Percentiles rank a stretch among this genome's conserved stretches.
These are phyloP conservation scores for Bruguiera gymnorhiza DNA, from an alignment of 345 rosid genomes.

Conservation along the genomic window DNA sequence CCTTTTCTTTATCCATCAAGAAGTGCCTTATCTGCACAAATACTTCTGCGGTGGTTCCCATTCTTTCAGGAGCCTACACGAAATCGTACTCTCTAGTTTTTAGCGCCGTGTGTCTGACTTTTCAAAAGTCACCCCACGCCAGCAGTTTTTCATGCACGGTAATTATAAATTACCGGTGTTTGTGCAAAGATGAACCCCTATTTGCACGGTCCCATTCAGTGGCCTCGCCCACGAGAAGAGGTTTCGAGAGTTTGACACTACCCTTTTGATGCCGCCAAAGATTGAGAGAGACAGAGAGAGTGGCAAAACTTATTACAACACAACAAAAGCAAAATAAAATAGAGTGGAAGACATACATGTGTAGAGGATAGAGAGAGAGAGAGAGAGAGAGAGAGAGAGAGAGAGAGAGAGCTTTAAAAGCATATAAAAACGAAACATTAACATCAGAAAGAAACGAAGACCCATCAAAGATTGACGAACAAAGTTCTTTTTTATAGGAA, in stretches of 20 bases:
- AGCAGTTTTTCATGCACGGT: no score
- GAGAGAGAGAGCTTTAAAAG: not conserved
- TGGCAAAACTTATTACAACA: not conserved
- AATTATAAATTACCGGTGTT: no score
- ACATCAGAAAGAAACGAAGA: no score
- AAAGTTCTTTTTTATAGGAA: no score
- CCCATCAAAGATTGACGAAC: no score
- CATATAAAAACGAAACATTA: no score
- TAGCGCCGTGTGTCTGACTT: no score
- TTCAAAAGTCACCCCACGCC: no score
- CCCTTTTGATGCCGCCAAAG: not conserved
- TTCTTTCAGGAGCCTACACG: no score
- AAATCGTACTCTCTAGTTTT: no score
- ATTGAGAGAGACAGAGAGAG: not conserved
- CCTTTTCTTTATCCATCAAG: constrained; percentile 16
- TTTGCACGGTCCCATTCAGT: not conserved
- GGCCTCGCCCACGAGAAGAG: not conserved
- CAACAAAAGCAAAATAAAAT: not conserved
- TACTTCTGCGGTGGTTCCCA: not conserved
- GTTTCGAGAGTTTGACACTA: not conserved
- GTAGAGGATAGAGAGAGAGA: not conserved
- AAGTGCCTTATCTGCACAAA: constrained; percentile 33
- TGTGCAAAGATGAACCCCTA: no score
- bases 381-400: constrained; percentile 4
- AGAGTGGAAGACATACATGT: not conserved